Conservation (phyloP, 257 asterid species). For the Coffea canephora region DNA sequence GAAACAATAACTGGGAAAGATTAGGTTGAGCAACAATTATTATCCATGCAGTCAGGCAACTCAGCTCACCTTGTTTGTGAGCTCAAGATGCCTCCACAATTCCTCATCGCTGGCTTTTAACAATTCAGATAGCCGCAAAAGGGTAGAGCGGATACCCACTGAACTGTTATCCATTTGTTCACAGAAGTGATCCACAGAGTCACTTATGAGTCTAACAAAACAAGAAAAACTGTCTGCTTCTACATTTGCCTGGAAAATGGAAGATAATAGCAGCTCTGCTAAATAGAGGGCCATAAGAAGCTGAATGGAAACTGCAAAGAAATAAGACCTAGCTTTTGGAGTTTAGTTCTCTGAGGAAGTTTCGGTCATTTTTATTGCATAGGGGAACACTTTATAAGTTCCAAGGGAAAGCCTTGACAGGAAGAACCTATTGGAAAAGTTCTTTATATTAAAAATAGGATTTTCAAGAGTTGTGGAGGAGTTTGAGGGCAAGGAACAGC, state of each 20-base stretch:
- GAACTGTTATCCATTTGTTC: slow-evolving; percentile 25
- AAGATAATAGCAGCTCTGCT: neutral
- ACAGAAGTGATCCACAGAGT: slow-evolving; percentile 24
- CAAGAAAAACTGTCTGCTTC: slow-evolving; percentile 19
- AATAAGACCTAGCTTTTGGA: too few species aligned
- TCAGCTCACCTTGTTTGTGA: slow-evolving; percentile 11
- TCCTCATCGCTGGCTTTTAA: slow-evolving; percentile 25
- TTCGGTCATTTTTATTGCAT: neutral
- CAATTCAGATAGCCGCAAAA: slow-evolving; percentile 21
- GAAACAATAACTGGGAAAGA: neutral
- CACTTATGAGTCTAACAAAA: slow-evolving; percentile 13
- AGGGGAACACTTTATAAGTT: neutral
- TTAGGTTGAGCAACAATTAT: neutral
- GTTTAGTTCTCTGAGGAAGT: too few species aligned
- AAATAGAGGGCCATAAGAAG: neutral
- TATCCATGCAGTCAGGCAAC: neutral
- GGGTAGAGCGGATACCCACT: slow-evolving; percentile 23
- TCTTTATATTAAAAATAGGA: neutral
- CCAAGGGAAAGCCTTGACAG: neutral
- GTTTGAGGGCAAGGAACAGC: neutral
- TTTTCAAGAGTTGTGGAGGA: neutral
- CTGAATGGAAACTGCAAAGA: neutral
- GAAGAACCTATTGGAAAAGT: too few species aligned
- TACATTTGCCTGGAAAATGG: slow-evolving; percentile 10
- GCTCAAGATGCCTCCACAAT: slow-evolving; percentile 31